phyloP scores from a whole-genome alignment of 441 rosid genomes.

The Brassica balearica region DNA sequence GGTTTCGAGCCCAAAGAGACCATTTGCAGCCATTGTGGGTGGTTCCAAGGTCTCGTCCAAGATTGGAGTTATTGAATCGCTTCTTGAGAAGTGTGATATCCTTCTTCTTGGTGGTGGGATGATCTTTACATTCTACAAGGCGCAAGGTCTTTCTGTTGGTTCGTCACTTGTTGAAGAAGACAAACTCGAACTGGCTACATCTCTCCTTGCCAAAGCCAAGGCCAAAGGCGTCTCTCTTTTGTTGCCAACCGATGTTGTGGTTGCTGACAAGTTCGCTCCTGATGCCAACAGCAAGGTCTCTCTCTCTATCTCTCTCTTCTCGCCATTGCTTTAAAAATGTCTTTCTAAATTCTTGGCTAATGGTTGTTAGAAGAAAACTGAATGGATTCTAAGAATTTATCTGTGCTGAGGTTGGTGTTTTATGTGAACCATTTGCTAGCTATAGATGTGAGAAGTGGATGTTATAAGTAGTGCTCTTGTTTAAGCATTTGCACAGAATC shows the following conservation, averaged over 20 bases:
- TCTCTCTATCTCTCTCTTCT: conserved; percentile 24
- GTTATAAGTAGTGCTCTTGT: too few species aligned
- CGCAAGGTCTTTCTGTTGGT: conserved; percentile 83
- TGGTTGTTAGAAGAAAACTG: too few species aligned
- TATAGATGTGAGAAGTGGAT: too few species aligned
- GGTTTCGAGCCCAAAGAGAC: conserved; percentile 82
- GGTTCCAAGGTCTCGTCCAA: conserved; percentile 94
- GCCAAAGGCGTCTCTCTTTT: conserved; percentile 86
- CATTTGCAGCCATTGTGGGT: conserved; percentile 90
- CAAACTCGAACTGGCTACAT: conserved; percentile 79
- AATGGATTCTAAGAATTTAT: too few species aligned
- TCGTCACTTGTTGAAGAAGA: conserved; percentile 89
- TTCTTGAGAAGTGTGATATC: conserved; percentile 78
- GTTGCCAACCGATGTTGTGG: conserved; percentile 78
- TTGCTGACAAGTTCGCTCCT: conserved; percentile 89
- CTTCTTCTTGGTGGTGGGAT: conserved; percentile 92
- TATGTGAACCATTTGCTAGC: too few species aligned
- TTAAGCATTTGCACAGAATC: too few species aligned
- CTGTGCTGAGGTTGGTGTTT: too few species aligned
- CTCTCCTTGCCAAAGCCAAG: conserved; percentile 80
- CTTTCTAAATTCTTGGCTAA: too few species aligned
- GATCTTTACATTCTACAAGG: conserved; percentile 93
- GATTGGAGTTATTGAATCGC: conserved; percentile 91
- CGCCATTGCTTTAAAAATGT: too few species aligned
- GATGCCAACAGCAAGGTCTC: conserved; percentile 89